These are phyloP conservation scores for Penicillium concentricum DNA, from an alignment of 2,329 filamentous ascomycete species.

Conservation along the genomic window DNA sequence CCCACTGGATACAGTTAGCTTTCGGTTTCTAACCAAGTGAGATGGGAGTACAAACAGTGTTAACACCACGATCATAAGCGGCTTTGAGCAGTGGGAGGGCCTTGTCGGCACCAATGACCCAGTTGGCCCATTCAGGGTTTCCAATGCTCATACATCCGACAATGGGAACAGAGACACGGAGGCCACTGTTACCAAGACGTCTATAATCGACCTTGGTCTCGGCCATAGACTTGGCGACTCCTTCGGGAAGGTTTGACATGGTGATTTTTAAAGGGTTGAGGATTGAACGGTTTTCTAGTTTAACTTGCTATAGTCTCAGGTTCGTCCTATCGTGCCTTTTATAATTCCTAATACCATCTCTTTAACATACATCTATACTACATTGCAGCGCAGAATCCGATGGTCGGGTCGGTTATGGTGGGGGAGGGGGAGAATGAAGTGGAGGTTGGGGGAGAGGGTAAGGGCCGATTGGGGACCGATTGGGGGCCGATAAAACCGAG, in stretches of 20 bases:
- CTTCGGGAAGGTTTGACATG: neutral
- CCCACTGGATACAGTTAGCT: constrained; percentile 8
- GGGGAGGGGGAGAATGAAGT: neutral
- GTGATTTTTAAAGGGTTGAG: neutral
- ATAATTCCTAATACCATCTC: neutral
- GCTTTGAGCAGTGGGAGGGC: constrained; percentile 28
- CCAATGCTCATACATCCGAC: constrained; percentile 14
- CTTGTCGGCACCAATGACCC: constrained; percentile 24
- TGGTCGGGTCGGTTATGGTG: neutral
- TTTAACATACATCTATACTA: neutral
- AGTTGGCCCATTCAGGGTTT: constrained; percentile 10
- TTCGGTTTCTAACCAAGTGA: neutral
- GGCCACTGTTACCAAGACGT: constrained; percentile 9
- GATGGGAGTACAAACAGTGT: constrained; percentile 7
- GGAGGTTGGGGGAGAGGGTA: neutral
- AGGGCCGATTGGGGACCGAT: neutral
- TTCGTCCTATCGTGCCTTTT: neutral
- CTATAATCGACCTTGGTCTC: neutral
- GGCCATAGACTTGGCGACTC: neutral
- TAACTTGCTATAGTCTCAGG: neutral
- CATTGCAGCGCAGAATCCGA: neutral
- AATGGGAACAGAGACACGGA: constrained; percentile 13
- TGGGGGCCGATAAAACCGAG: neutral
- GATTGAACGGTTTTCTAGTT: neutral
- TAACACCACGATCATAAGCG: constrained; percentile 26